Conservation (phyloP, 805 yeast genomes). For the Cyberlindnera xylosilytica region DNA sequence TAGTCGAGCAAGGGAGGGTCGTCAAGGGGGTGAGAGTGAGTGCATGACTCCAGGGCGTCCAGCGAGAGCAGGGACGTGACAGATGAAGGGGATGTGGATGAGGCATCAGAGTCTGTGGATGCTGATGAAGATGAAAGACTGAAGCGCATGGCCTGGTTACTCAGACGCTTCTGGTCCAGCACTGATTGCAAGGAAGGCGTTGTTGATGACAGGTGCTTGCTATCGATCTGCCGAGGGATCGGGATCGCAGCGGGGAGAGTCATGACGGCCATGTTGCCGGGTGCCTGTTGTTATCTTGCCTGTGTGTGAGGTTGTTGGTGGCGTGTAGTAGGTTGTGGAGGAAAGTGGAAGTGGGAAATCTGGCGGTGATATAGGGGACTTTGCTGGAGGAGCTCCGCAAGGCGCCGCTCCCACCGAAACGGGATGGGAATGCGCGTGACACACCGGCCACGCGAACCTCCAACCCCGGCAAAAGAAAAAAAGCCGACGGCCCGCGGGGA, state of each 20-base stretch:
- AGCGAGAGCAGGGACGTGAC: slow-evolving; percentile 15
- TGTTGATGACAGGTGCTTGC: slow-evolving; percentile 1
- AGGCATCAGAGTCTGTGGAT: slow-evolving; percentile 4
- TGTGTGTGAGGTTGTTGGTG: not conserved
- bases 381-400: too few relatives aligned
- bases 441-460: too few relatives aligned
- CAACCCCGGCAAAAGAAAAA: too few relatives aligned
- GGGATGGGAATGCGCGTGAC: too few relatives aligned
- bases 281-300: not conserved
- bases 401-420: too few relatives aligned
- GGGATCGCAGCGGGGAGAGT: slow-evolving; percentile 21
- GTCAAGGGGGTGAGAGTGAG: slow-evolving; percentile 23
- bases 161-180: slow-evolving; percentile 20
- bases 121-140: slow-evolving; percentile 7
- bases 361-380: too few relatives aligned
- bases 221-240: slow-evolving; percentile 14
- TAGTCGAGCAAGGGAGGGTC: slow-evolving; percentile 9
- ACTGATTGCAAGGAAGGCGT: slow-evolving; percentile 25
- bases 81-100: slow-evolving; percentile 5
- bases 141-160: slow-evolving; percentile 10
- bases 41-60: slow-evolving; percentile 14
- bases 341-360: too few relatives aligned
- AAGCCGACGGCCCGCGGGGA: too few relatives aligned
- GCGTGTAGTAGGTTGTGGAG: not conserved
- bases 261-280: slow-evolving; percentile 7